phyloP scores from a whole-genome alignment of 306 rosid species.

The Corylus americana region DNA sequence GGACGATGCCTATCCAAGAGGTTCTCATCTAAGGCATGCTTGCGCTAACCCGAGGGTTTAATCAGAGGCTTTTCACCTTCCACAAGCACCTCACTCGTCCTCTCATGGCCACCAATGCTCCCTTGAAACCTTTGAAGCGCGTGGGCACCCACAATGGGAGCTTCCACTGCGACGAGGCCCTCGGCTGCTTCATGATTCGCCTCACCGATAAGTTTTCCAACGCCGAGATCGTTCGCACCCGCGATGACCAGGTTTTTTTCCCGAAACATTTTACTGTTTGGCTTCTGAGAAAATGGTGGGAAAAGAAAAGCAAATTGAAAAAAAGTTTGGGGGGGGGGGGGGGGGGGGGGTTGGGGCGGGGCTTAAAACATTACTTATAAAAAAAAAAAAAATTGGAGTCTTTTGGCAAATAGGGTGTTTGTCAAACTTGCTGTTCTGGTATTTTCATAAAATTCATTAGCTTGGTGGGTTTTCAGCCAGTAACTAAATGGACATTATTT shows the following conservation, averaged over 20 bases:
- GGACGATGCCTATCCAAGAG: too few relatives aligned
- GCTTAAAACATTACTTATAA: too few relatives aligned
- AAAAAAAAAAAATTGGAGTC: not conserved
- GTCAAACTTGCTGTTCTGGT: not conserved
- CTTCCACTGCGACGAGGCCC: constrained; percentile 99
- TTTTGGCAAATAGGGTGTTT: not conserved
- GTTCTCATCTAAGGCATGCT: constrained; percentile 17
- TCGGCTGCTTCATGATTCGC: constrained; percentile 99
- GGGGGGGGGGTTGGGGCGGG: too few relatives aligned
- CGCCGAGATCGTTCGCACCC: constrained; percentile 81
- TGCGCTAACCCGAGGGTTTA: constrained; percentile 17
- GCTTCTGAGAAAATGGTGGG: not conserved
- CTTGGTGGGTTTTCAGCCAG: not conserved
- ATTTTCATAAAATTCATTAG: not conserved
- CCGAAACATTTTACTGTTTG: not conserved
- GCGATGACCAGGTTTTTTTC: constrained; percentile 68
- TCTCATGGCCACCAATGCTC: constrained; percentile 29
- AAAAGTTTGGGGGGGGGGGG: too few relatives aligned
- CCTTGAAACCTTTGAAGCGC: constrained; percentile 52
- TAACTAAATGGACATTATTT: not conserved
- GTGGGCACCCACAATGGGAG: constrained; percentile 95
- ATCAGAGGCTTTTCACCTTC: constrained; percentile 13
- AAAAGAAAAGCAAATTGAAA: not conserved
- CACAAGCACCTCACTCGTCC: constrained; percentile 12
- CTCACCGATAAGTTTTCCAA: constrained; percentile 65